These are phyloP conservation scores for Nothophytophthora sp. DNA, from an alignment of 352 stramenopile species.

Conservation along the genomic window DNA sequence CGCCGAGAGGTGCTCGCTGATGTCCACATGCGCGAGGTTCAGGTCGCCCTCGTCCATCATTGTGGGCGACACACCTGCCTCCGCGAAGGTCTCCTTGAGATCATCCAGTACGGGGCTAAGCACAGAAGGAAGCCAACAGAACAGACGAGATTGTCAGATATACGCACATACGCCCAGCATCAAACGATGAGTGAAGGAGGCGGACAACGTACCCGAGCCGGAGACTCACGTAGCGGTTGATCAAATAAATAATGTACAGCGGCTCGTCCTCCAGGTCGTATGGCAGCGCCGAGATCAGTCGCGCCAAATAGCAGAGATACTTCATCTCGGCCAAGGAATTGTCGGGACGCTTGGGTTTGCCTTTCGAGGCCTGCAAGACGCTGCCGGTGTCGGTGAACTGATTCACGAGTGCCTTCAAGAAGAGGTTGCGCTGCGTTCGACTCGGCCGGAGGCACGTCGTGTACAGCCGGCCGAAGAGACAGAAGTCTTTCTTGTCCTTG, in stretches of 20 bases:
- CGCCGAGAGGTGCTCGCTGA: conserved; percentile 29
- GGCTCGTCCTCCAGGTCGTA: conserved; percentile 85
- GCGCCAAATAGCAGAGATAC: conserved; percentile 77
- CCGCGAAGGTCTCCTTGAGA: conserved; percentile 50
- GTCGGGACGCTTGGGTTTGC: conserved; percentile 5
- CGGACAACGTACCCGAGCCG: conserved; percentile 71
- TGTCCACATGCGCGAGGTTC: conserved; percentile 44
- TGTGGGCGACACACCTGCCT: conserved; percentile 32
- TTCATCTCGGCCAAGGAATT: conserved; percentile 36
- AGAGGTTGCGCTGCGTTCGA: conserved; percentile 49
- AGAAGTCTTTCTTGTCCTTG: conserved; percentile 74
- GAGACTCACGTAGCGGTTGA: conserved; percentile 82
- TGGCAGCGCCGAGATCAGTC: conserved; percentile 68
- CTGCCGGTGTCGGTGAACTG: conserved; percentile 66
- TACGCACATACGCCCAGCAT: conserved; percentile 28
- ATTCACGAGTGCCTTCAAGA: conserved; percentile 69
- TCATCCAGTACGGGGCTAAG: conserved; percentile 56
- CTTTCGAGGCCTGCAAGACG: conserved; percentile 32
- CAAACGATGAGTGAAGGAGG: too few relatives aligned
- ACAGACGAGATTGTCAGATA: conserved; percentile 3
- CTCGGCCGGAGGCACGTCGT: conserved; percentile 50
- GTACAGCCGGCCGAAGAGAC: conserved; percentile 75
- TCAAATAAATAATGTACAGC: conserved; percentile 87
- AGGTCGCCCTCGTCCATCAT: conserved; percentile 50
- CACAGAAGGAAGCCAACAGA: background rate